Base-by-base conservation (phyloP, 2,329 filamentous ascomycete genomes). In the Fusarium nygamai region DNA sequence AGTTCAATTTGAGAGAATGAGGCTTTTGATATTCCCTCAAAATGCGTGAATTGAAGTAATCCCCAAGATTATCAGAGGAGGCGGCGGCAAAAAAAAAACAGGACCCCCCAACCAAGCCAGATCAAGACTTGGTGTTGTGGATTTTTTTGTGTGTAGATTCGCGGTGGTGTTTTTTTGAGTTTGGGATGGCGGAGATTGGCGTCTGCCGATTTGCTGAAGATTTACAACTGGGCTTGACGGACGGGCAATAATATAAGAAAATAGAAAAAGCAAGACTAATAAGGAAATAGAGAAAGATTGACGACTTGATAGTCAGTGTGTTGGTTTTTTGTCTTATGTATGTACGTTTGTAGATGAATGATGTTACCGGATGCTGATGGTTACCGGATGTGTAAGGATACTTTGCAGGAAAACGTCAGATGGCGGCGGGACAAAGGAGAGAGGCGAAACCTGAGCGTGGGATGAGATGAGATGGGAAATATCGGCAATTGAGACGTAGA, bases 381-480 rank as follows among this genome's bases (percentile, higher is more conserved):
- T 68, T 74, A 59, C 71, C 71, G 71, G 48, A 74, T 74, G 67
- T 56, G 71, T 74, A 61, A 59, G 67, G 51, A 72, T 62, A 47
- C 33, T 62, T 74, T 58, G 61, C 67, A 47, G 59, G 51, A 38
- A 57, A 63, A 61, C 58, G 64, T 75, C 69, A 71, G 64, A 72
- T 48, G 53, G 66, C 62, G 61, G 66, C 61, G 61, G 47, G 38
- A 61, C 44, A 67, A 56, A 72, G 44, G 63, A 34, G 34, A 48
- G 63, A 65, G 66, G 66, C 51, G 68, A 57, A n/a, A 61, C 46
- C 41, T 38, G 31, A 36, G 36, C 33, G 54, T 59, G 51, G 69
- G 57, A 62, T 54, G 57, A 69, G 57, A 62, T 50, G 57, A 64
- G 64, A 54, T 56, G 51, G 70, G 59, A 59, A 47, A 43, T 47